These are phyloP conservation scores for Polyporus tsugae DNA, from an alignment of 1,284 basidiomycete species.

Conservation along the genomic window DNA sequence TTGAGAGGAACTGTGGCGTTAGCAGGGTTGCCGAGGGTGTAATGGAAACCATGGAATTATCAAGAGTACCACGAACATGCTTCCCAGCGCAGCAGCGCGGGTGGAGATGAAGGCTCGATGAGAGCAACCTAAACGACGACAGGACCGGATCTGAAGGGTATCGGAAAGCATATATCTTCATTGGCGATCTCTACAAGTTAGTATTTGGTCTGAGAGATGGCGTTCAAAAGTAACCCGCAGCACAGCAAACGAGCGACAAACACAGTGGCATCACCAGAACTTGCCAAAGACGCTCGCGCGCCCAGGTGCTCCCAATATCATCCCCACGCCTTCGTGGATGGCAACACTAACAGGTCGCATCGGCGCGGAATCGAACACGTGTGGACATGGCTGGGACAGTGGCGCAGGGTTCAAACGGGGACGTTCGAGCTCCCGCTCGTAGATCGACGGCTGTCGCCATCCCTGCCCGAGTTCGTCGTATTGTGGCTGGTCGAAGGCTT, in stretches of 20 bases:
- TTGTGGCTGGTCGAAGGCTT: constrained; percentile 56
- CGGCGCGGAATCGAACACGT: constrained; percentile 77
- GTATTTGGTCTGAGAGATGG: not conserved
- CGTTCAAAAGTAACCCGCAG: not conserved
- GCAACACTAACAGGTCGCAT: constrained; percentile 81
- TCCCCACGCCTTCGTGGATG: constrained; percentile 72
- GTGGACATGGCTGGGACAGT: constrained; percentile 75
- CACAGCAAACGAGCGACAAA: not conserved
- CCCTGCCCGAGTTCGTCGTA: constrained; percentile 54
- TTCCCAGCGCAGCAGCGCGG: not conserved
- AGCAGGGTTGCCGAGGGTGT: not conserved
- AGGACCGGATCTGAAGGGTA: not conserved
- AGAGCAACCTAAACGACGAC: not conserved
- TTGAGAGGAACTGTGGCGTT: not conserved
- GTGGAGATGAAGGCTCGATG: not conserved
- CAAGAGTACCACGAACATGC: not conserved
- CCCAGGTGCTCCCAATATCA: constrained; percentile 59
- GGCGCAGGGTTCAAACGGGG: constrained; percentile 59
- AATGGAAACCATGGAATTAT: not conserved
- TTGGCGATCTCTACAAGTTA: constrained; percentile 2
- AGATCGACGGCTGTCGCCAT: constrained; percentile 71
- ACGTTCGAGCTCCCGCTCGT: constrained; percentile 73
- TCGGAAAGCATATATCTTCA: not conserved
- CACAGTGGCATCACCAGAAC: constrained; percentile 57
- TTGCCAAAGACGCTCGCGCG: constrained; percentile 70